Conservation (phyloP, 2,329 filamentous ascomycete genomes). For the Cladophialophora carrionii region DNA sequence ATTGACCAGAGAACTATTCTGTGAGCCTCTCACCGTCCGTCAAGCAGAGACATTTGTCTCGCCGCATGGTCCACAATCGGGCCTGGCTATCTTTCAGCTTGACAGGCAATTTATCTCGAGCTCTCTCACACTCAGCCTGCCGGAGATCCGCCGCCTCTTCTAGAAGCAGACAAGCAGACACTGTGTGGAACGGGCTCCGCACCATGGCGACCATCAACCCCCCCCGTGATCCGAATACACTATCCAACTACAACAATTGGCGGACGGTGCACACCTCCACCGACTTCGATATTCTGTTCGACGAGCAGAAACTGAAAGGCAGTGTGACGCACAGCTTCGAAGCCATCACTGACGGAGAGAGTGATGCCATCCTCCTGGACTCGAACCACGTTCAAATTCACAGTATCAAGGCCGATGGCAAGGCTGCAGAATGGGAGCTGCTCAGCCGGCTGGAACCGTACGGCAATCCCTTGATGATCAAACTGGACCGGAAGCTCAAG, state of each 20-base stretch:
- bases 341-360: slow-evolving; percentile 72
- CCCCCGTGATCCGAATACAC: slow-evolving; percentile 80
- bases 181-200: slow-evolving; percentile 15
- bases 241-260: slow-evolving; percentile 90
- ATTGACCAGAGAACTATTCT: neutral
- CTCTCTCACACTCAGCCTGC: slow-evolving; percentile 3
- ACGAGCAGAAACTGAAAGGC: slow-evolving; percentile 74
- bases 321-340: slow-evolving; percentile 76
- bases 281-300: slow-evolving; percentile 81
- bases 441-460: slow-evolving; percentile 73
- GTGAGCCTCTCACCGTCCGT: neutral
- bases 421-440: slow-evolving; percentile 69
- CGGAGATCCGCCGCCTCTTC: neutral
- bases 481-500: slow-evolving; percentile 52
- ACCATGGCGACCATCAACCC: slow-evolving; percentile 46
- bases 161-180: slow-evolving; percentile 6
- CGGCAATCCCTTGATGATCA: slow-evolving; percentile 53
- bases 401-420: slow-evolving; percentile 70
- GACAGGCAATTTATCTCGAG: slow-evolving; percentile 2
- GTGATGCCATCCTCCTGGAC: slow-evolving; percentile 80
- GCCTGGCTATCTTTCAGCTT: slow-evolving; percentile 6
- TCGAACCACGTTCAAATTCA: slow-evolving; percentile 79
- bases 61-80: slow-evolving; percentile 17
- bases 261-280: slow-evolving; percentile 80
- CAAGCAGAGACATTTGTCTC: neutral